phyloP scores from a whole-genome alignment of 352 stramenopile species.

The Pilasporangium apinafurcum region DNA sequence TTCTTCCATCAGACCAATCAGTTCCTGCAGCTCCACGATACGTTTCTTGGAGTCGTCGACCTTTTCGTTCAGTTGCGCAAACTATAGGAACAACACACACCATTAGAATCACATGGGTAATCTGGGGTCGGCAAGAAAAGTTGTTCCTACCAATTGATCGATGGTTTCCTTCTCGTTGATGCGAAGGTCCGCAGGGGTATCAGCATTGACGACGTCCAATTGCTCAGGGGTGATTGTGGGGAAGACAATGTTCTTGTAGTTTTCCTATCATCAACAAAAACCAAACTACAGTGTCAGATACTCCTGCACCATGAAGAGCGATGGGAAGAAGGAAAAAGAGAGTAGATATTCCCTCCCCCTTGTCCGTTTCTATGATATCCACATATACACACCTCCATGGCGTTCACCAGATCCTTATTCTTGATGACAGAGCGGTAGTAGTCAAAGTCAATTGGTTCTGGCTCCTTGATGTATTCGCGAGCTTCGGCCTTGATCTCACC shows the following conservation, averaged over 20 bases:
- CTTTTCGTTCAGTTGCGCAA: slow-evolving; percentile 72
- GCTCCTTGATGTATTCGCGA: slow-evolving; percentile 65
- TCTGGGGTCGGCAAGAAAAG: no score
- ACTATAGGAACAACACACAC: slow-evolving; percentile 13
- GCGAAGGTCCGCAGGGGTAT: slow-evolving; percentile 45
- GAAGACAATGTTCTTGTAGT: slow-evolving; percentile 85
- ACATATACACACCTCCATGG: slow-evolving; percentile 37
- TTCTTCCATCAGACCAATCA: slow-evolving; percentile 78
- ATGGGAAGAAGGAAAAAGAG: not conserved
- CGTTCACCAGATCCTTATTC: slow-evolving; percentile 86
- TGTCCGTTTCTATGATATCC: not conserved
- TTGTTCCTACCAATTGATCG: slow-evolving; percentile 70
- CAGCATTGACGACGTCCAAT: slow-evolving; percentile 45
- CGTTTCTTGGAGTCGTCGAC: slow-evolving; percentile 81
- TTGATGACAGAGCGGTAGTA: slow-evolving; percentile 84
- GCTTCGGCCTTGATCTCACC: slow-evolving; percentile 72
- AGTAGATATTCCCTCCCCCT: not conserved
- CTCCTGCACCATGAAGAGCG: not conserved
- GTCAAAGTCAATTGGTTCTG: slow-evolving; percentile 80
- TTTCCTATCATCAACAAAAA: slow-evolving; percentile 20
- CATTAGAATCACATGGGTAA: not conserved
- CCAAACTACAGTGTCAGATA: not conserved
- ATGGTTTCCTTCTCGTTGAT: slow-evolving; percentile 79
- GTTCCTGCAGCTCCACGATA: slow-evolving; percentile 82
- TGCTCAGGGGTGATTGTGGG: slow-evolving; percentile 71